Evolutionary conservation across 176 grass and related monocot genomes (phyloP), one percentile per base, ranked within the genome.

Genomic region (Zea luxurians): DNA sequence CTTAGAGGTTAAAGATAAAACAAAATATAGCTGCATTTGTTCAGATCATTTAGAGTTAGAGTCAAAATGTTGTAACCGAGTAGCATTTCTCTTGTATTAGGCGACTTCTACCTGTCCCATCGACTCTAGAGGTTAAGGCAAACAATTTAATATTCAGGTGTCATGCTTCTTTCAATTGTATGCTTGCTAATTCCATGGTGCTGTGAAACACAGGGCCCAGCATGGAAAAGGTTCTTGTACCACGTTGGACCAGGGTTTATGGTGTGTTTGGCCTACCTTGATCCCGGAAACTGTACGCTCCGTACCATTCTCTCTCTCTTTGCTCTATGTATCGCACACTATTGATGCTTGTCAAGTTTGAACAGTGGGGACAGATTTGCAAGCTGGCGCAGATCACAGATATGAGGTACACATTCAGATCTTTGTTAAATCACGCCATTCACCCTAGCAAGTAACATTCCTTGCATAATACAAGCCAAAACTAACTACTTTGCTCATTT

Each of bases 201-300:
- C 4, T 49, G 27, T 40, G 4, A 2, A 40, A 58, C 9, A 37
- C 76, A 97, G 90, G 88, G 81, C 16, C 57, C 86, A 18, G 66
- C 83, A 85, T 97, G 93, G 90, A 89, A 78, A 82, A 77, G 63
- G 54, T 93, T 97, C 36, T 36, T 93, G 34, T 43, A 74, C 12
- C 93, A 97, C 72, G 88, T 93, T 78, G 93, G 90, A 47, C 93
- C 88, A 43, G 93, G 90, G 7, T 93, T 97, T 73, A 89, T 97
- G 61, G 90, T 97, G 13, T 97, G 86, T 44, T 45, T 97, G 54
- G 93, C 90, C 64, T 93, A 97, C 78, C 78, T 97, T 77, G 93
- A 97, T 78, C 93, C 93, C 3, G 93, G 88, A 13, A 97, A 97
- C 59, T 83, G 90, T 97, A 90, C 61, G 57, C 6, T 59, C 70